Conservation (phyloP, 805 yeast genomes). For the Candida patagonica region DNA sequence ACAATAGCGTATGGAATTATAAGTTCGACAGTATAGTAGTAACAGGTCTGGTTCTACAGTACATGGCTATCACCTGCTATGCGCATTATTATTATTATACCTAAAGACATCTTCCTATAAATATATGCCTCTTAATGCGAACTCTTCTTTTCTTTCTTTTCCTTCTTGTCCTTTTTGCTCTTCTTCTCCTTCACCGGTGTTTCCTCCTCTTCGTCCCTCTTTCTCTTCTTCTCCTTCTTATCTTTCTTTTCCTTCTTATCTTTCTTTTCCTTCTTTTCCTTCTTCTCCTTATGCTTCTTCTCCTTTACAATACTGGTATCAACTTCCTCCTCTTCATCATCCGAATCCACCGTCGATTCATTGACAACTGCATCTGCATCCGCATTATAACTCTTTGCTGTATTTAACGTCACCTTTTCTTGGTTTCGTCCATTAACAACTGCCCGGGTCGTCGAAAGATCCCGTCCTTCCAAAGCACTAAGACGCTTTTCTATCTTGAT, state of each 20-base stretch:
- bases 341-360: conserved; percentile 76
- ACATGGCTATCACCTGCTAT: no score
- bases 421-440: conserved; percentile 65
- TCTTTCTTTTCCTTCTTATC: conserved; percentile 23
- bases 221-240: conserved; percentile 28
- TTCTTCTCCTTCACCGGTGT: conserved; percentile 47
- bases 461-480: conserved; percentile 94
- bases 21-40: no score
- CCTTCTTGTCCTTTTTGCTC: conserved; percentile 27
- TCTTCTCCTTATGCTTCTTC: conserved; percentile 48
- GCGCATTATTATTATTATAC: no score
- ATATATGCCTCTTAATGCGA: no score
- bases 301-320: conserved; percentile 42
- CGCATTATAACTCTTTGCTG: conserved; percentile 82
- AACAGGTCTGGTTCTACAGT: no score
- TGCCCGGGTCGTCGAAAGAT: conserved; percentile 73
- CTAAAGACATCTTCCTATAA: conserved; percentile 7
- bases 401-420: conserved; percentile 78
- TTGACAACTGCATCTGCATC: conserved; percentile 84
- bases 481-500: conserved; percentile 90
- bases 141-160: conserved; percentile 22
- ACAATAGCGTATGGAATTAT: no score
- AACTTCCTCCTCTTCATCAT: conserved; percentile 29
- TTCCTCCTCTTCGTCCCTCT: conserved; percentile 24
- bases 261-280: conserved; percentile 26